phyloP scores from a whole-genome alignment of 2,329 filamentous ascomycete species.

The Aureobasidium sp. region DNA sequence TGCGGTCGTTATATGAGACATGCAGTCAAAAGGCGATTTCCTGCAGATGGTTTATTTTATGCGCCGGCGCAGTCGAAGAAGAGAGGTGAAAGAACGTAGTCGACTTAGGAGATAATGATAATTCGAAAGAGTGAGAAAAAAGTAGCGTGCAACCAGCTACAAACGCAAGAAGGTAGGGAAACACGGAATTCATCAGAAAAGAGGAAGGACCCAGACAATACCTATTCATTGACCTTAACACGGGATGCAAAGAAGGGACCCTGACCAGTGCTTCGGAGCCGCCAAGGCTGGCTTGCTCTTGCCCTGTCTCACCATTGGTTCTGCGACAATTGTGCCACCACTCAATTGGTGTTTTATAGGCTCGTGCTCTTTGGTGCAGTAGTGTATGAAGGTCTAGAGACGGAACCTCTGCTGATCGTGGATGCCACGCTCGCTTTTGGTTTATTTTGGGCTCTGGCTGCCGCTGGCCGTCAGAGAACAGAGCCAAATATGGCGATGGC shows the following conservation, averaged over 20 bases:
- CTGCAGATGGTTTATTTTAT: background rate
- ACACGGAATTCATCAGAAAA: too few relatives aligned
- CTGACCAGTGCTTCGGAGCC: too few relatives aligned
- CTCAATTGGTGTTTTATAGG: too few relatives aligned
- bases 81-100: background rate
- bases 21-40: background rate
- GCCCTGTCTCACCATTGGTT: too few relatives aligned
- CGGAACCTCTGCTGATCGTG: background rate
- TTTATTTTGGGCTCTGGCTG: slow-evolving; percentile 5
- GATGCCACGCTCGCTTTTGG: background rate
- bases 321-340: too few relatives aligned
- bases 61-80: background rate
- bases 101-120: background rate
- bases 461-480: background rate
- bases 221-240: too few relatives aligned
- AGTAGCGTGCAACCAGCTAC: background rate
- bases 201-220: too few relatives aligned
- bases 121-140: background rate
- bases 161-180: too few relatives aligned
- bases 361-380: too few relatives aligned
- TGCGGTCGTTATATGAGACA: background rate
- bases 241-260: too few relatives aligned
- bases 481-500: background rate
- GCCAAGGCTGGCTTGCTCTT: too few relatives aligned
- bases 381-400: too few relatives aligned